Evolutionary conservation across 106 monocot genomes (phyloP), one percentile per base, ranked within the genome.

Genomic region (Hemerocallis citrina): DNA sequence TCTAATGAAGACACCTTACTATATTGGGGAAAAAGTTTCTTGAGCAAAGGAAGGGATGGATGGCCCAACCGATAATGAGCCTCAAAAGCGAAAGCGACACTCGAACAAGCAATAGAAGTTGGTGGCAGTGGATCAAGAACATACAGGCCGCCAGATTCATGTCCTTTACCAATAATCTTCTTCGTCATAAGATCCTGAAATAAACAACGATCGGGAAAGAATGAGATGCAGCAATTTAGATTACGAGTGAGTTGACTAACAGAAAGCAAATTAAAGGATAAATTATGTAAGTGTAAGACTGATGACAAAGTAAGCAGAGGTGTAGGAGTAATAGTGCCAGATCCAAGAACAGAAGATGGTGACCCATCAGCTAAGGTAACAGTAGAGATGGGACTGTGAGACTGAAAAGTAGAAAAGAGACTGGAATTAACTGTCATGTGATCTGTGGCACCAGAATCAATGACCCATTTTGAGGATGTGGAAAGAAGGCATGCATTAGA

Each of bases 111-210:
- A 8, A 24, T 21, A 21, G 58, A 35, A 15, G 2, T 35, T 16
- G 58, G 35, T 3, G 22, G 12, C 16, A 10, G 37, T 37, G 37
- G 30, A n/a, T 56, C 56, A 56, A 56, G 31, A 16, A 56, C 16
- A 17, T 56, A 56, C 2, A 56, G 31, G 31, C 56, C 56, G 11
- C 56, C 56, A 56, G 31, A 33, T 16, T 56, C 56, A 56, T 33
- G 28, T 33, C 56, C 56, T 56, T 31, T 56, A 33, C 31, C 19
- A 56, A 56, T 56, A 56, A 56, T 56, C 56, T 56, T 9, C 28
- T 56, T 56, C 31, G 32, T 56, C 56, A 33, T 33, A 56, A 56
- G 56, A 56, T 56, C 56, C 31, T 56, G 29, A 32, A 56, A 37
- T 37, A 37, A 37, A 37, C 37, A 37, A 37, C 4, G 16, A 56